Conservation (phyloP, 163 green algal genomes). For the Chlamydomonas reinhardtii region DNA sequence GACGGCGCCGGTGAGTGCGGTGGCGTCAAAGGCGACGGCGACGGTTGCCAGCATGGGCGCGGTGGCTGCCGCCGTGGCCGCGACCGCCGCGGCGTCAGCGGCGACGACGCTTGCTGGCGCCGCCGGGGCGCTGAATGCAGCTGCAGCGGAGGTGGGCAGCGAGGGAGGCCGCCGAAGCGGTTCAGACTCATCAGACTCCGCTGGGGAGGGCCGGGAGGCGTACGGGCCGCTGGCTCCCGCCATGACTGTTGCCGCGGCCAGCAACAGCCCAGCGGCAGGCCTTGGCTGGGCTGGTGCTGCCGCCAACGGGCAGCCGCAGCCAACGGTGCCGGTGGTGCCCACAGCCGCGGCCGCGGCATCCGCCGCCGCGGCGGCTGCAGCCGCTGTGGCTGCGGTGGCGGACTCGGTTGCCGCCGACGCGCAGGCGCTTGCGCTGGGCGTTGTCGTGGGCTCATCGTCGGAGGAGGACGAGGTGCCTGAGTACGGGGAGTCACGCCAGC, state of each 20-base stretch:
- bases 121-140: no score
- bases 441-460: no score
- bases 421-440: not conserved
- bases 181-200: no score
- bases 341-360: not conserved
- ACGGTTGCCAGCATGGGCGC: not conserved
- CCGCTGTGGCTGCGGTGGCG: not conserved
- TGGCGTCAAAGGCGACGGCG: not conserved
- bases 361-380: not conserved
- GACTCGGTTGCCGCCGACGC: not conserved
- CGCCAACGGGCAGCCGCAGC: no score
- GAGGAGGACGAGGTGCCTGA: not conserved
- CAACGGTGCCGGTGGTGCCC: not conserved
- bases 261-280: no score
- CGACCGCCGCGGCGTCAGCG: not conserved
- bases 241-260: no score
- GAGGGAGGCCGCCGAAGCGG: no score
- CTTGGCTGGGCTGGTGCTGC: no score
- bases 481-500: not conserved
- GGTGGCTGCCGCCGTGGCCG: not conserved
- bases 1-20: not conserved
- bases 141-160: no score
- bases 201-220: no score
- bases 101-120: no score
- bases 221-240: no score